phyloP scores from a whole-genome alignment of 2,329 filamentous ascomycete genomes.

The Aureobasidium sp. region DNA sequence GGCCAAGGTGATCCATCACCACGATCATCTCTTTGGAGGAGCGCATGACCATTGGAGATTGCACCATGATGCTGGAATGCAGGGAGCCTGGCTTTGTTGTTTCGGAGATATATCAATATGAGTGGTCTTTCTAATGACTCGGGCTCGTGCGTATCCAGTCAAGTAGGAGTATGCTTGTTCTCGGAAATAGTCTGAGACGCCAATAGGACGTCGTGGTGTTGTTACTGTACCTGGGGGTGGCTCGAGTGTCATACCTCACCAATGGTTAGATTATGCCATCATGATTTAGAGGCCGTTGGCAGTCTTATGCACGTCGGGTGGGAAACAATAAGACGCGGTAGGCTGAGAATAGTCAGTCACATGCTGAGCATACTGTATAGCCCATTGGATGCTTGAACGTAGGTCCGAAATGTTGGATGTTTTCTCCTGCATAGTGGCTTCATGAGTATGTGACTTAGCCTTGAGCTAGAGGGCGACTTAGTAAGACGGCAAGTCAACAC shows the following conservation, averaged over 20 bases:
- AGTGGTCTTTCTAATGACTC: not conserved
- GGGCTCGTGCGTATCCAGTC: not conserved
- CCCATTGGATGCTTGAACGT: not conserved
- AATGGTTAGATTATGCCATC: not conserved
- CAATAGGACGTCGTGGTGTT: not conserved
- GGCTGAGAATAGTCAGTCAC: not conserved
- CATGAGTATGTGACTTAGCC: not conserved
- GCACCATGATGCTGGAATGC: not conserved
- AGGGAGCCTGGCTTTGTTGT: not conserved
- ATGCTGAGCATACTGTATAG: not conserved
- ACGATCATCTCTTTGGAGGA: not conserved
- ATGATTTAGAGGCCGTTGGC: not conserved
- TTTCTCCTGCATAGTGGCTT: not conserved
- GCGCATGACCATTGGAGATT: slow-evolving; percentile 6
- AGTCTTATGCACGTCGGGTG: not conserved
- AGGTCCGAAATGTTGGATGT: not conserved
- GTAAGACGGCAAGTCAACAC: not conserved
- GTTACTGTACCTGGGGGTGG: not conserved
- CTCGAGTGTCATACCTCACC: not conserved
- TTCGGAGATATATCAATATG: not conserved
- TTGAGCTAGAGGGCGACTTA: not conserved
- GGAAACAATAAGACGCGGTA: not conserved
- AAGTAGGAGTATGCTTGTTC: not conserved
- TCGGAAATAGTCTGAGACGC: not conserved
- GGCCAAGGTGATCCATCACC: not conserved